A percentile compares a stretch with the other conserved stretches of the same genome.
Evolutionary conservation across 306 rosid genomes (phyloP).

Genomic region (Ochetophila trinervis): DNA sequence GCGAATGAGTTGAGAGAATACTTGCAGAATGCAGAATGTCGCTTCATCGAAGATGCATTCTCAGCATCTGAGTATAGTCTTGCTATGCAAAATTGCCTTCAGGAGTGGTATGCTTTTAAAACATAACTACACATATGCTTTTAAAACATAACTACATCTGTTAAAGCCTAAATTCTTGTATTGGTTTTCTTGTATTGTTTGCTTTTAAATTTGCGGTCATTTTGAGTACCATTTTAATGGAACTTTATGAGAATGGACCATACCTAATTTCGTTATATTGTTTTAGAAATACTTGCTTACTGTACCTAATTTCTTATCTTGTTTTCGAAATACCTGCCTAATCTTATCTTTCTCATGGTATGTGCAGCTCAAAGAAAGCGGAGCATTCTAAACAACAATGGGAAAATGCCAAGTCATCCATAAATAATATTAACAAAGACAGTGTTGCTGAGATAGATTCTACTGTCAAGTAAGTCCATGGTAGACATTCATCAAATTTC

Average conservation of each 20-base stretch:
- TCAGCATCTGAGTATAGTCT: slow-evolving; percentile 42
- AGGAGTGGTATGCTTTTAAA: slow-evolving; percentile 48
- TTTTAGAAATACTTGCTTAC: no score
- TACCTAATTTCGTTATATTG: no score
- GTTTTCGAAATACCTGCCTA: no score
- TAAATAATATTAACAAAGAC: slow-evolving; percentile 42
- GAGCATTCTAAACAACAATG: slow-evolving; percentile 53
- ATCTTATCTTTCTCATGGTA: slow-evolving; percentile 9
- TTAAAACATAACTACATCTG: no score
- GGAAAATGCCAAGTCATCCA: slow-evolving; percentile 50
- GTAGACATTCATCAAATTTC: slow-evolving; percentile 8
- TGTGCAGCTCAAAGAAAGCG: slow-evolving; percentile 67
- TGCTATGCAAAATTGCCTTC: slow-evolving; percentile 48
- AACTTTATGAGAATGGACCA: no score
- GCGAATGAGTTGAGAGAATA: slow-evolving; percentile 43
- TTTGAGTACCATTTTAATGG: no score
- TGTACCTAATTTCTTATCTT: no score
- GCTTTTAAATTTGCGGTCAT: no score
- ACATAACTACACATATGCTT: no score
- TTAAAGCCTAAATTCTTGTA: no score
- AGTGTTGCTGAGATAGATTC: slow-evolving; percentile 50
- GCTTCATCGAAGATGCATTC: slow-evolving; percentile 44
- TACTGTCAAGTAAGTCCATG: slow-evolving; percentile 55
- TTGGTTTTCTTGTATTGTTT: no score
- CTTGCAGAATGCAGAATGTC: slow-evolving; percentile 43